Evolutionary conservation across 1,139 yeast genomes (phyloP).

Genomic region (Candida glucosophila): DNA sequence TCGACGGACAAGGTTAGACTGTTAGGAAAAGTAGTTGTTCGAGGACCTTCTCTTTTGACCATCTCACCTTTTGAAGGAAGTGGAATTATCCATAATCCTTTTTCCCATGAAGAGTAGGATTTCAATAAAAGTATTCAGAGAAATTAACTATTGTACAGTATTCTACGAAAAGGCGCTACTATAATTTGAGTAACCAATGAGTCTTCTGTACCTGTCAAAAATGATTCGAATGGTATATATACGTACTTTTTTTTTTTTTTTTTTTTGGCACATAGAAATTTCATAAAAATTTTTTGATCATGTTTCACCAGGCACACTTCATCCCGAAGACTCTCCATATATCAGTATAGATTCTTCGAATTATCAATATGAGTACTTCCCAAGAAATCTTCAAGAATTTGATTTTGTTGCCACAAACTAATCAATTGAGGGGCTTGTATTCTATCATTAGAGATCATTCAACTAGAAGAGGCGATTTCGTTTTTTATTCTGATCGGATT

Average conservation of each 20-base stretch:
- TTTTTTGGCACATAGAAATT: no score
- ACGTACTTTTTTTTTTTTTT: no score
- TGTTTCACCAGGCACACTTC: no score
- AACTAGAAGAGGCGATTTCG: conserved; percentile 84
- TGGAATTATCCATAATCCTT: conserved; percentile 71
- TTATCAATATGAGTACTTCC: conserved; percentile 18
- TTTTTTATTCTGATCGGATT: conserved; percentile 90
- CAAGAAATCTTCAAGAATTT: conserved; percentile 42
- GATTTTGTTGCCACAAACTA: conserved; percentile 71
- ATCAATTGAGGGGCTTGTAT: conserved; percentile 80
- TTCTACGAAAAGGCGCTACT: no score
- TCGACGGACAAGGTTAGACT: conserved; percentile 48
- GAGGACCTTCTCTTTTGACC: conserved; percentile 78
- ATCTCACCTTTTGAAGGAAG: conserved; percentile 82
- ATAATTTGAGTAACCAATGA: neutral
- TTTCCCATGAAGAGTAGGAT: conserved; percentile 13
- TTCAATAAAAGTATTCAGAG: no score
- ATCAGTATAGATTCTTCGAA: no score
- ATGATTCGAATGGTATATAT: no score
- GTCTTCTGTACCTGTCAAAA: conserved; percentile 1
- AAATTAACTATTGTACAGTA: no score
- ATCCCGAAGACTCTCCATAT: no score
- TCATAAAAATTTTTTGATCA: no score
- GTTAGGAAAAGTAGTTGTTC: conserved; percentile 71
- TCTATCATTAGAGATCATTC: conserved; percentile 77